These are phyloP conservation scores for Metschnikowia similis DNA, from an alignment of 805 yeast species.

Conservation along the genomic window DNA sequence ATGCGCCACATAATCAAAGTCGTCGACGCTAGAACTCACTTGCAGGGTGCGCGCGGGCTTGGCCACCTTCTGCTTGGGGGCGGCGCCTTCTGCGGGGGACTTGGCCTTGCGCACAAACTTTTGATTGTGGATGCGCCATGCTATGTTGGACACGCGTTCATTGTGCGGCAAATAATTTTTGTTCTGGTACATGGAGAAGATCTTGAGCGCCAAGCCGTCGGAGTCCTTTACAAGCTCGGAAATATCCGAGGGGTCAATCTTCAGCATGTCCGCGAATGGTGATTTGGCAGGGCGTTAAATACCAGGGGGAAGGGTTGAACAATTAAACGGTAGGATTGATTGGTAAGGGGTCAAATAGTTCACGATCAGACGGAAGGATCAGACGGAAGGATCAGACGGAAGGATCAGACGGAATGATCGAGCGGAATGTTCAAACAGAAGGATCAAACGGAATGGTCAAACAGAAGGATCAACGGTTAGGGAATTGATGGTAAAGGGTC, in stretches of 20 bases:
- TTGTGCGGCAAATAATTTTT: slow-evolving; percentile 41
- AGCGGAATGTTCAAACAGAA: too few relatives aligned
- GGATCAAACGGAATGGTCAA: too few relatives aligned
- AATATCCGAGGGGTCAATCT: slow-evolving; percentile 2
- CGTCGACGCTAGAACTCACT: slow-evolving; percentile 31
- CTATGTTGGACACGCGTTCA: slow-evolving; percentile 39
- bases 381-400: too few relatives aligned
- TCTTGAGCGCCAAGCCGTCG: slow-evolving; percentile 34
- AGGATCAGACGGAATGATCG: too few relatives aligned
- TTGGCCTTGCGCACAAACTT: slow-evolving; percentile 20
- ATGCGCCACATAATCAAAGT: slow-evolving; percentile 45
- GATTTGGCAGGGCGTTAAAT: background rate
- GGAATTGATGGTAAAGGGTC: too few relatives aligned
- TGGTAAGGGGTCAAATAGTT: too few relatives aligned
- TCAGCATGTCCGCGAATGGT: background rate
- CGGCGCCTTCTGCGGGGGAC: slow-evolving; percentile 2
- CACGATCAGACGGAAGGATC: too few relatives aligned
- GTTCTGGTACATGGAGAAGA: slow-evolving; percentile 39
- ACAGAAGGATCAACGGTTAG: too few relatives aligned
- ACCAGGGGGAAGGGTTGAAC: too few relatives aligned
- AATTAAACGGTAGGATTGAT: too few relatives aligned
- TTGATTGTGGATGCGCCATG: slow-evolving; percentile 43
- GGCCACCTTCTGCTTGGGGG: background rate
- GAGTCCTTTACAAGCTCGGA: slow-evolving; percentile 27
- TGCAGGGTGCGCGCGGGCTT: background rate